phyloP scores from a whole-genome alignment of 192 early-diverging fungal species.

The Pilobolus umbonatus region DNA sequence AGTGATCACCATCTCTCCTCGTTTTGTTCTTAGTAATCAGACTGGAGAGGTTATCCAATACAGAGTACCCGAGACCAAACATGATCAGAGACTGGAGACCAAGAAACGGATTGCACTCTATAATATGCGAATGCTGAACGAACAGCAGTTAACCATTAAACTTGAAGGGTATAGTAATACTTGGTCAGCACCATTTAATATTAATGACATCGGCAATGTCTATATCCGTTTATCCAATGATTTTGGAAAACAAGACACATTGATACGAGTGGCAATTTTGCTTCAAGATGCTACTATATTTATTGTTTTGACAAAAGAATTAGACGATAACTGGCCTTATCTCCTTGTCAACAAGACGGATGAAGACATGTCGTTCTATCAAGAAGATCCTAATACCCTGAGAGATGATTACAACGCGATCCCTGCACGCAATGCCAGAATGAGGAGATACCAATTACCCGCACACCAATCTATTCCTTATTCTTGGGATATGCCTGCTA shows the following conservation, averaged over 20 bases:
- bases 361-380: slow-evolving; percentile 73
- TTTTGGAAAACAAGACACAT: slow-evolving; percentile 47
- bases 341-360: slow-evolving; percentile 73
- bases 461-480: slow-evolving; percentile 62
- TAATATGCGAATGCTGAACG: slow-evolving; percentile 57
- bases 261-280: slow-evolving; percentile 79
- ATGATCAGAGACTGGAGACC: slow-evolving; percentile 39
- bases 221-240: slow-evolving; percentile 73
- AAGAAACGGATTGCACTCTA: slow-evolving; percentile 61
- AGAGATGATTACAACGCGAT: slow-evolving; percentile 21
- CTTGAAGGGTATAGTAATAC: slow-evolving; percentile 56
- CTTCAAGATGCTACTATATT: slow-evolving; percentile 90
- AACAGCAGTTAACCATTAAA: slow-evolving; percentile 64
- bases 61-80: slow-evolving; percentile 60
- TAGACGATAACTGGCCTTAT: slow-evolving; percentile 80
- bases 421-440: not conserved
- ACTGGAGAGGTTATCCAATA: slow-evolving; percentile 66
- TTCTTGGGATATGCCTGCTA: slow-evolving; percentile 88
- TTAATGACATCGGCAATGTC: slow-evolving; percentile 81
- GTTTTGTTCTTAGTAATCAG: slow-evolving; percentile 88
- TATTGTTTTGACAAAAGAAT: slow-evolving; percentile 72
- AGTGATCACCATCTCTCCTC: slow-evolving; percentile 83
- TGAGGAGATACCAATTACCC: slow-evolving; percentile 29
- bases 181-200: slow-evolving; percentile 85
- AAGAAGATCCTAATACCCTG: slow-evolving; percentile 47